Evolutionary conservation across 805 yeast genomes (phyloP), one percentile per base, ranked within the genome.

Genomic region (Candida suzukii): DNA sequence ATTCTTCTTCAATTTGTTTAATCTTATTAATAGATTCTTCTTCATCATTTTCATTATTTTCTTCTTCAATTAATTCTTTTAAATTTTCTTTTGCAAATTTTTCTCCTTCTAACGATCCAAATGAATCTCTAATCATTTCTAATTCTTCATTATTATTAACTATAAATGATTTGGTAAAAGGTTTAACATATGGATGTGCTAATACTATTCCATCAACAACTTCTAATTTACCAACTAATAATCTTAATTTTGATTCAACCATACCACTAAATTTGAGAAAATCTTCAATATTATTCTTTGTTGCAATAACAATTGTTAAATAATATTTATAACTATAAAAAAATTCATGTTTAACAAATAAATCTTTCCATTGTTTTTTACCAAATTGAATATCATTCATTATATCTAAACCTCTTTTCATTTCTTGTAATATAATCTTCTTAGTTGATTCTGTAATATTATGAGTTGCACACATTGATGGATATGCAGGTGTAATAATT

Each of bases 391-490:
- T 84, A 21, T 80, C 85, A 49, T 71, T 78, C 67, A 87, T 77
- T 12, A 88, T 68, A 34, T 74, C 78, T 6, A 74, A 70, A 0
- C 95, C 98, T 48, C 96, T 77, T 43, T 71, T 64, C 50, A 93
- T 72, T 60, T 93, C 99, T n/a, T 68, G 59, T 57, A 88, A 56
- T 28, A 93, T 86, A 19, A 93, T 76, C 51, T 75, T 78, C 60
- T 87, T 91, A 0, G 98, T 91, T 0, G 97, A 88, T 16, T 75
- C 77, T 2, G 95, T 82, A 35, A 93, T 90, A 59, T 93, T 93
- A 60, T 93, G 99, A 1, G 99, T 93, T 0, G 99, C 96, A 65
- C 99, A 93, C 99, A 93, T 93, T 2, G 97, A 90, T 1, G 96
- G 96, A 57, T 88, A 88, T 0, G 98, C 98, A 0, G 99, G 99